Percentiles rank a stretch among this genome's conserved stretches.
These are phyloP conservation scores for Nannochloropsis gaditana DNA, from an alignment of 108 stramenopile genomes.

Conservation along the genomic window DNA sequence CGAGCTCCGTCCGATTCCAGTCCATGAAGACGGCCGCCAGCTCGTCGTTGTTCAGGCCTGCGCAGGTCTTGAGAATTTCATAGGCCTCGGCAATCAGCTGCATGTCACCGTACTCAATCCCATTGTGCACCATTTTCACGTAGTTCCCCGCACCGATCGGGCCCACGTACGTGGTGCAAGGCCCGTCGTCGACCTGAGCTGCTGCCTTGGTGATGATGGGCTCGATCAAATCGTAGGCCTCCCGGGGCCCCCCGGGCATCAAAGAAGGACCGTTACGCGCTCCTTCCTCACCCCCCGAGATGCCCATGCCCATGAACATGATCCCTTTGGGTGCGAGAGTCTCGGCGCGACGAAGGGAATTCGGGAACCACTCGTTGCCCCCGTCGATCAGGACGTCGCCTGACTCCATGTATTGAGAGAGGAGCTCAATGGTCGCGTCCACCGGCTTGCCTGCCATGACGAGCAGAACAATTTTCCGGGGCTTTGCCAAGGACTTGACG, in stretches of 20 bases:
- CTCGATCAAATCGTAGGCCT: slow-evolving; percentile 83
- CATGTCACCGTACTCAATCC: slow-evolving; percentile 99
- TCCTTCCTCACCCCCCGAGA: slow-evolving; percentile 96
- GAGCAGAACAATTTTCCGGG: slow-evolving; percentile 85
- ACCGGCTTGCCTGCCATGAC: slow-evolving; percentile 96
- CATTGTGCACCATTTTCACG: slow-evolving; percentile 99
- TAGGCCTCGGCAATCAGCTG: slow-evolving; percentile 96
- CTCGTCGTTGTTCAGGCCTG: slow-evolving; percentile 82
- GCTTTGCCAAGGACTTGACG: slow-evolving; percentile 60
- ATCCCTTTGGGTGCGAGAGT: slow-evolving; percentile 73
- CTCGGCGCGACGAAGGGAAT: slow-evolving; percentile 82
- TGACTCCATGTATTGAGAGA: slow-evolving; percentile 66
- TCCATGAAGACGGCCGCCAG: slow-evolving; percentile 76
- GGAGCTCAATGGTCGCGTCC: slow-evolving; percentile 75
- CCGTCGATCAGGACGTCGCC: slow-evolving; percentile 96
- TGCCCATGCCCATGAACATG: slow-evolving; percentile 95
- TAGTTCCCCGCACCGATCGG: slow-evolving; percentile 79
- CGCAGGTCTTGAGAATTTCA: slow-evolving; percentile 72
- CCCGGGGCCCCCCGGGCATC: slow-evolving; percentile 96
- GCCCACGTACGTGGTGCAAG: slow-evolving; percentile 93
- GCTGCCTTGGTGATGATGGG: slow-evolving; percentile 89
- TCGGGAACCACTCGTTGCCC: slow-evolving; percentile 98
- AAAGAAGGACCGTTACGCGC: slow-evolving; percentile 92
- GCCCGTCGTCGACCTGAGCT: slow-evolving; percentile 77
- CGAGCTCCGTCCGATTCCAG: slow-evolving; percentile 82